Conservation (phyloP, 371 early-diverging fungal species). For the Cokeromyces recurvatus region DNA sequence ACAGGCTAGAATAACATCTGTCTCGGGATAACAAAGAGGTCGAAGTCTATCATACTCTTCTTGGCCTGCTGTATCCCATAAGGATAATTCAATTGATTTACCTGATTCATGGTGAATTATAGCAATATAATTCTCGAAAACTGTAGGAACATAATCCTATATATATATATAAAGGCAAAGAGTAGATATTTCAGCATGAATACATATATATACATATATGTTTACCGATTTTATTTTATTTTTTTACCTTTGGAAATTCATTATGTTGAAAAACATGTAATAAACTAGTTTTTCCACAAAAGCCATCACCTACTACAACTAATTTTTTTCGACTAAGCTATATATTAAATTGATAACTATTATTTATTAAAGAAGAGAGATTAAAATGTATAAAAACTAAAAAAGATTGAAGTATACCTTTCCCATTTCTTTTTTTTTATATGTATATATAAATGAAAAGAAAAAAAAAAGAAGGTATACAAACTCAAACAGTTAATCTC, state of each 20-base stretch:
- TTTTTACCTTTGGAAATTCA: conserved; percentile 53
- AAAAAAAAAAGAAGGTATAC: too few relatives aligned
- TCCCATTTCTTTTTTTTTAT: too few relatives aligned
- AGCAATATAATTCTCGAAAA: conserved; percentile 78
- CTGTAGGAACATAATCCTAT: conserved; percentile 53
- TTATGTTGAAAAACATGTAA: conserved; percentile 58
- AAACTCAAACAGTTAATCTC: too few relatives aligned
- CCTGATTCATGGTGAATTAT: conserved; percentile 71
- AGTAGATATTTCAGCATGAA: too few relatives aligned
- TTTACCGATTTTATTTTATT: not conserved
- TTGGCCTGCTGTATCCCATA: conserved; percentile 87
- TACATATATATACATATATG: too few relatives aligned
- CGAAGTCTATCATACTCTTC: conserved; percentile 51
- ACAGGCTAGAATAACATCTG: conserved; percentile 44
- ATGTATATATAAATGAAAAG: too few relatives aligned
- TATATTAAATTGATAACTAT: too few relatives aligned
- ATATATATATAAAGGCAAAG: not conserved
- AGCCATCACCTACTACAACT: conserved; percentile 74
- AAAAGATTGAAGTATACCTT: too few relatives aligned
- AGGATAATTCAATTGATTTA: conserved; percentile 67
- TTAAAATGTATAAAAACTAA: too few relatives aligned
- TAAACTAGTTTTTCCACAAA: conserved; percentile 64
- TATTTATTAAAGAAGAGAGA: not conserved
- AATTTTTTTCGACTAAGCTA: conserved; percentile 44
- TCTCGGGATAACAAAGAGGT: conserved; percentile 43